A percentile compares a stretch with the other conserved stretches of the same genome.
phyloP scores from a whole-genome alignment of 1,139 yeast species.

The Meyerozyma sp. region DNA sequence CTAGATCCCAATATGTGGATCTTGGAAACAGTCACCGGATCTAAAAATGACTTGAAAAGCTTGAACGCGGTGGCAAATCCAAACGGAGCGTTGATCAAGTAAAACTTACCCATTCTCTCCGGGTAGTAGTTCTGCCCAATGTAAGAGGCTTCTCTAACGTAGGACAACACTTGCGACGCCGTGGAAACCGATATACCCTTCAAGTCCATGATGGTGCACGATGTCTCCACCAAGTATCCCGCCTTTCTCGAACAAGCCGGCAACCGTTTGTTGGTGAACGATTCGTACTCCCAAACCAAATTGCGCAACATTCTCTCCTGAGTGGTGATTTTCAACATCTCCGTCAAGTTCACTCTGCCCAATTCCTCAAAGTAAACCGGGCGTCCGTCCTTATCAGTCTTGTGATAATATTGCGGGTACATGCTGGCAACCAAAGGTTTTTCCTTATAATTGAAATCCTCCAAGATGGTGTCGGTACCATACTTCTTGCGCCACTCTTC shows the following conservation, averaged over 20 bases:
- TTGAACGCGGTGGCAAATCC: conserved; percentile 94
- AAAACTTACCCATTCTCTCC: conserved; percentile 99
- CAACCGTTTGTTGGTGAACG: conserved; percentile 74
- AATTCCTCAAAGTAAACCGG: conserved; percentile 93
- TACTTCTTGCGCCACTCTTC: conserved; percentile 88
- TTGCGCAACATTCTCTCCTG: conserved; percentile 96
- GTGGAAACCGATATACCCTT: conserved; percentile 86
- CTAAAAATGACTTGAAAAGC: conserved; percentile 87
- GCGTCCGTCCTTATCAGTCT: conserved; percentile 94
- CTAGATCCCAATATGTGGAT: conserved; percentile 80
- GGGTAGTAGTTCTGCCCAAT: conserved; percentile 98
- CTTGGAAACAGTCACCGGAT: conserved; percentile 97
- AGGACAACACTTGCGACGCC: conserved; percentile 80
- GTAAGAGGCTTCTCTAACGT: conserved; percentile 86
- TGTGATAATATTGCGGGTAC: conserved; percentile 97
- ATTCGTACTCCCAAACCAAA: conserved; percentile 96
- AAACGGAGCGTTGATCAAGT: conserved; percentile 92
- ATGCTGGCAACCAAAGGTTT: conserved; percentile 82
- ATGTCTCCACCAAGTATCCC: conserved; percentile 81
- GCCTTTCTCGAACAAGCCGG: conserved; percentile 91
- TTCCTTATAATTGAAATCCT: conserved; percentile 85
- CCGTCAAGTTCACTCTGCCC: conserved; percentile 82
- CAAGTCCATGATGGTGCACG: conserved; percentile 92
- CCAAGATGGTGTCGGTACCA: conserved; percentile 80
- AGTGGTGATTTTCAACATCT: conserved; percentile 89